Base-by-base conservation (phyloP, 352 stramenopile genomes). In the Thraustotheca clavata region DNA sequence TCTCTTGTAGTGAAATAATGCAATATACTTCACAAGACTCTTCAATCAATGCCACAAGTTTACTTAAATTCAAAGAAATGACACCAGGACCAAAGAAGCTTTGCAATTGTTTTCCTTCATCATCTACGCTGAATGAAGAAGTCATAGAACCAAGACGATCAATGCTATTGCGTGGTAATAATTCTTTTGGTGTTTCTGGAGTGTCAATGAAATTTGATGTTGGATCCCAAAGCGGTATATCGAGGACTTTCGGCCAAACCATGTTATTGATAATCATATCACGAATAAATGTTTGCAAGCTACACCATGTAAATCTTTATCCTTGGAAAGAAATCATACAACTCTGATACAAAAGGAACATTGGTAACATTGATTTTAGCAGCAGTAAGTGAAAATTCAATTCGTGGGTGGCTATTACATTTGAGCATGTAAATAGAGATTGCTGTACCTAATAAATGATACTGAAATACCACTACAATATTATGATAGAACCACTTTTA, bases 341-440 rank as follows among this genome's bases (percentile, higher is more conserved):
- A 91, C 49, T 91, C 80, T 14, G 82, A 91, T 18, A 81, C 80
- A 69, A 89, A 91, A 9, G 82, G 79, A 27, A 91, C 80, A 67
- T 88, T 89, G 31, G 80, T 73, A 55, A 89, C 76, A 75, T 89
- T 89, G 78, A 91, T 91, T 67, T 89, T 91, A 61, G 82, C 82
- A 14, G 82, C 82, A 0, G 76, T 91, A 50, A 91, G 71, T 2
- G 78, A 88, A 54, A 91, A 91, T 43, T 91, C 82, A 52, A 91
- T 79, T 31, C 79, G 69, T 1, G 82, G 82, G 2, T 79, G 79
- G 29, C 82, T 91, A 50, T 9, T 24, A 20, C 35, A 46, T 22
- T 24, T 43, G 35, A 36, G 38, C 36, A 60, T 31, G 54, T 40
- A 7, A 11, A 22, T 4, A 32, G 11, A 34, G 50, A 38, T 46